Base-by-base conservation (phyloP, 352 stramenopile genomes). In the Peronospora farinosa region DNA sequence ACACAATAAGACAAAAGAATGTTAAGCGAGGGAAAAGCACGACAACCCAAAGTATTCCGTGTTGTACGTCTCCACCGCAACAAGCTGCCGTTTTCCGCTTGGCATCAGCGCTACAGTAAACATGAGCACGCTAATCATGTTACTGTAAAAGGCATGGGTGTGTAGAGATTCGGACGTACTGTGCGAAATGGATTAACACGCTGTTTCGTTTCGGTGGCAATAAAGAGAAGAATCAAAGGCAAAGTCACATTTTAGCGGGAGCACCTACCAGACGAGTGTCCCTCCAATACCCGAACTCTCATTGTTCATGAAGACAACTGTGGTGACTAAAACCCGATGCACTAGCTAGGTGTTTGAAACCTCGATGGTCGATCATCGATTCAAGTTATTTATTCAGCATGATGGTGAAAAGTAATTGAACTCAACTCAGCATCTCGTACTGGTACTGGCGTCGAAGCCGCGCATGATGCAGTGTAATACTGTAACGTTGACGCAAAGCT, bases 401-500 rank as follows among this genome's bases (percentile, higher is more conserved):
- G 25, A 35, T 28, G n/a, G 25, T 21, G 13, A 0, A 16, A 11
- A 21, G 9, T 9, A 32, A 32, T 32, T 32, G n/a, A 3, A 54
- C 37, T 69, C 38, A 72, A 28, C 35, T 52, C 36, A 74, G 38
- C 49, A 60, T 64, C 36, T 72, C 66, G 53, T 88, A 88, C n/a
- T 81, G 59, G 39, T 84, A 84, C 49, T 86, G 75, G 33, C 71
- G 69, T 35, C 63, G 63, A 40, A 83, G 62, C 7, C 74, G 64
- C 9, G 65, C 63, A 30, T 74, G 69, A 33, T 76, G 71, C 28
- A 83, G 60, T 17, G 69, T 74, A 7, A 61, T 78, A 41, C 74
- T 88, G 65, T 80, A 88, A 43, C 78, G 80, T 64, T 84, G 83
- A 49, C 80, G 77, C n/a, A 88, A 38, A 31, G 81, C 61, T 63